Evolutionary conservation across 2,329 filamentous ascomycete genomes (phyloP).

Genomic region (Colletotrichum salicis): DNA sequence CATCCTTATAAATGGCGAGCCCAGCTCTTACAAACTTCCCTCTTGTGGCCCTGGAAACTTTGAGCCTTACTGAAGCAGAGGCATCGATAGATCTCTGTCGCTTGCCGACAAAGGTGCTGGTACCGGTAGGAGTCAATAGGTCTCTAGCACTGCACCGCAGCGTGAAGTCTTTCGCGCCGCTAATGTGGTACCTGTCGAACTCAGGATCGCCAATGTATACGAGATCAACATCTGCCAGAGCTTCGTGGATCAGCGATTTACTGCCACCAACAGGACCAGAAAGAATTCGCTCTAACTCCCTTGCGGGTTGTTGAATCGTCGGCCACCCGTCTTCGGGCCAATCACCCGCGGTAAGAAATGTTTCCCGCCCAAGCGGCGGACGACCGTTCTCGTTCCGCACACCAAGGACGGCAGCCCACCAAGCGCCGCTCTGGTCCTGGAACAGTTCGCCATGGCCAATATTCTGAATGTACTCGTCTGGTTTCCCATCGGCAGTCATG

Average conservation of each 20-base stretch:
- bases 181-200: background rate
- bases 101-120: conserved; percentile 22
- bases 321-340: conserved; percentile 27
- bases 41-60: background rate
- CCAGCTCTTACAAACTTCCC: conserved; percentile 1
- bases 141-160: background rate
- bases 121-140: background rate
- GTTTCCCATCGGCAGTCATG: conserved; percentile 55
- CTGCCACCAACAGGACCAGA: background rate
- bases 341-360: conserved; percentile 7
- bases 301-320: conserved; percentile 1
- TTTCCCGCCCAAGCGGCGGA: conserved; percentile 17
- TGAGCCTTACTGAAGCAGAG: background rate
- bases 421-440: conserved; percentile 54
- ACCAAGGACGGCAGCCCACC: conserved; percentile 46
- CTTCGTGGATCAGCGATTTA: background rate
- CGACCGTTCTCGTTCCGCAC: background rate
- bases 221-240: background rate
- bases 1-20: conserved; percentile 26
- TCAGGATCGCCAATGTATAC: conserved; percentile 20
- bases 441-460: conserved; percentile 68
- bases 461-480: conserved; percentile 58
- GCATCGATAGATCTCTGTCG: conserved; percentile 14
- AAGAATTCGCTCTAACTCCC: background rate
- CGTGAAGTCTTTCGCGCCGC: background rate